These are phyloP conservation scores for Begonia fuchsioides DNA, from an alignment of 306 rosid genomes.

Conservation along the genomic window DNA sequence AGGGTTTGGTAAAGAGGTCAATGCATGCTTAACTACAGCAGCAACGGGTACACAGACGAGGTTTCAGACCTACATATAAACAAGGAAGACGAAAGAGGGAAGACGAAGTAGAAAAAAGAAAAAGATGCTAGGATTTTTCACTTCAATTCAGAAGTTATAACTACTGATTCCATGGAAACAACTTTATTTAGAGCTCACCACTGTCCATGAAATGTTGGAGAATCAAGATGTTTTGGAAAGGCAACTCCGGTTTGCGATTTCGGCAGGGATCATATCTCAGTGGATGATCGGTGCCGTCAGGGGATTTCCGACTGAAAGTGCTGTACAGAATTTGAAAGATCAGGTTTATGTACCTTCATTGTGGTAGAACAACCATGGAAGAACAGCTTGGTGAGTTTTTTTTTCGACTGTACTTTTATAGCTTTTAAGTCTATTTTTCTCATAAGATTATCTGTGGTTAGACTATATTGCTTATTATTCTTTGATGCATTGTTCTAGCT, in stretches of 20 bases:
- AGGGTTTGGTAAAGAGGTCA: conserved; percentile 9
- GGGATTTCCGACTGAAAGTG: conserved; percentile 91
- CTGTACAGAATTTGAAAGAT: conserved; percentile 92
- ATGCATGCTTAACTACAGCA: conserved; percentile 18
- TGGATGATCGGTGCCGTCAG: conserved; percentile 90
- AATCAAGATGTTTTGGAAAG: conserved; percentile 55
- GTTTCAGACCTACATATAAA: conserved; percentile 22
- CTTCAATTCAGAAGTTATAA: conserved; percentile 47
- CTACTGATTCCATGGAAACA: conserved; percentile 19
- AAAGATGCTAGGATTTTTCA: conserved; percentile 33
- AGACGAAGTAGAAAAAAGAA: neutral
- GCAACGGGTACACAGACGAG: conserved; percentile 25
- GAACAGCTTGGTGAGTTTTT: no score
- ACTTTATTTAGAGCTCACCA: conserved; percentile 51
- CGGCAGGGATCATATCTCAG: conserved; percentile 86
- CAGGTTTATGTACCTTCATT: conserved; percentile 90
- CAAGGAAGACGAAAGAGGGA: conserved; percentile 1
- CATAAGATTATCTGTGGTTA: no score
- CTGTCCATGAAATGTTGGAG: conserved; percentile 71
- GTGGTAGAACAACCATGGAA: conserved; percentile 43
- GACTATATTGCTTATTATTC: no score
- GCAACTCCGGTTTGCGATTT: conserved; percentile 75
- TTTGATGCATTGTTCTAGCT: no score
- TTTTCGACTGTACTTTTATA: no score
- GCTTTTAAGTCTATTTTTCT: no score